Conservation (phyloP, 2,329 filamentous ascomycete genomes). For the Pseudogymnoascus sp. region DNA sequence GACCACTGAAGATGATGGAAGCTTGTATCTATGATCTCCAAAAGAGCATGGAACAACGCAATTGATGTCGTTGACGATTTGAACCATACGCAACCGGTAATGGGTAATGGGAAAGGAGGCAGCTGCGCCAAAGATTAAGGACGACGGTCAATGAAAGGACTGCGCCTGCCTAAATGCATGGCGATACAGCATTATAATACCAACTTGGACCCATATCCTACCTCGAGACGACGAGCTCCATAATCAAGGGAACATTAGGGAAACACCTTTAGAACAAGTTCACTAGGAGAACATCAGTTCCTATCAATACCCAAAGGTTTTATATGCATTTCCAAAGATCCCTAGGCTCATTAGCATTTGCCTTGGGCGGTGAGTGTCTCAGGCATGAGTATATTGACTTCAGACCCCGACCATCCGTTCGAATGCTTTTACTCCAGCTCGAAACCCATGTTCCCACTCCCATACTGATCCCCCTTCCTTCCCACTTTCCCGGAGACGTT, state of each 20-base stretch:
- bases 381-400: too few relatives aligned
- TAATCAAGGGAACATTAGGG: neutral
- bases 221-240: neutral
- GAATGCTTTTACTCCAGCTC: constrained; percentile 31
- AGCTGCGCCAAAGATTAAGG: neutral
- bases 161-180: neutral
- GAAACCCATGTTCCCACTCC: constrained; percentile 37
- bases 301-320: neutral
- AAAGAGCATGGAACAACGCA: neutral
- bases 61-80: neutral
- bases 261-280: neutral
- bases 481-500: constrained; percentile 46
- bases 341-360: too few relatives aligned
- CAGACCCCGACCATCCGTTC: constrained; percentile 20
- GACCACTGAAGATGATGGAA: constrained; percentile 45
- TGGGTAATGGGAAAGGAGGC: neutral
- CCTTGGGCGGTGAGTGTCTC: too few relatives aligned
- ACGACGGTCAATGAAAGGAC: neutral
- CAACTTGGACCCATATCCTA: neutral
- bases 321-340: constrained; percentile 4
- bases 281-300: neutral
- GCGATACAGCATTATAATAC: neutral
- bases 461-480: constrained; percentile 36
- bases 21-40: constrained; percentile 52
- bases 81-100: neutral